phyloP scores from a whole-genome alignment of 306 rosid species.

The Prunus kanzakura region DNA sequence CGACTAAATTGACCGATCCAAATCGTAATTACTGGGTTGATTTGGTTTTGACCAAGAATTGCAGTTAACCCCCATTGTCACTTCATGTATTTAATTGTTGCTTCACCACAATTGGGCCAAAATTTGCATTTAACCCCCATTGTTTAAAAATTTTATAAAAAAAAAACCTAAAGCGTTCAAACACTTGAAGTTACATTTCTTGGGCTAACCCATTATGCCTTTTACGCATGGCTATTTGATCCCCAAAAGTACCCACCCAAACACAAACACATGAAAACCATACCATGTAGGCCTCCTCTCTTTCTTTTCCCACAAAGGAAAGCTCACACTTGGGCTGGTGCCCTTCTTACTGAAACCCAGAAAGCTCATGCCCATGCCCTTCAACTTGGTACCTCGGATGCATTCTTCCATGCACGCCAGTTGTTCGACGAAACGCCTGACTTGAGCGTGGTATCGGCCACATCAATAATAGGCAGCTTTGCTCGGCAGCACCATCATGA shows the following conservation, averaged over 20 bases:
- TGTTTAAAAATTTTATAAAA: no score
- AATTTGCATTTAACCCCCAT: background rate
- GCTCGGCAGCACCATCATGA: slow-evolving; percentile 40
- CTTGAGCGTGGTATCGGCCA: slow-evolving; percentile 55
- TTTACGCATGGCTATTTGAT: background rate
- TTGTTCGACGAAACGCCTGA: slow-evolving; percentile 62
- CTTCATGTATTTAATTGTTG: no score
- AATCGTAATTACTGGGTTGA: no score
- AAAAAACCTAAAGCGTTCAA: background rate
- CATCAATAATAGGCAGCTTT: slow-evolving; percentile 50
- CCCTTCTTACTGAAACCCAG: slow-evolving; percentile 32
- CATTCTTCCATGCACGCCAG: slow-evolving; percentile 46
- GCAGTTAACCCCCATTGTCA: no score
- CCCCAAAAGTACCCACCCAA: background rate
- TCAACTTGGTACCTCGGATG: slow-evolving; percentile 18
- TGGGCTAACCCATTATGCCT: background rate
- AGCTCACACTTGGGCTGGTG: slow-evolving; percentile 27
- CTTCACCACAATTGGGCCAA: background rate
- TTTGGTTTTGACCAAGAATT: no score
- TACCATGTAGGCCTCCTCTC: slow-evolving; percentile 16
- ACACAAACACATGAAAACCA: slow-evolving; percentile 34
- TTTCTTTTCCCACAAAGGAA: slow-evolving; percentile 31
- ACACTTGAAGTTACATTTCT: background rate
- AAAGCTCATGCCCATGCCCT: slow-evolving; percentile 10
- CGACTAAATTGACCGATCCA: no score